These are phyloP conservation scores for Russula dissimulans DNA, from an alignment of 768 basidiomycete species.

Conservation along the genomic window DNA sequence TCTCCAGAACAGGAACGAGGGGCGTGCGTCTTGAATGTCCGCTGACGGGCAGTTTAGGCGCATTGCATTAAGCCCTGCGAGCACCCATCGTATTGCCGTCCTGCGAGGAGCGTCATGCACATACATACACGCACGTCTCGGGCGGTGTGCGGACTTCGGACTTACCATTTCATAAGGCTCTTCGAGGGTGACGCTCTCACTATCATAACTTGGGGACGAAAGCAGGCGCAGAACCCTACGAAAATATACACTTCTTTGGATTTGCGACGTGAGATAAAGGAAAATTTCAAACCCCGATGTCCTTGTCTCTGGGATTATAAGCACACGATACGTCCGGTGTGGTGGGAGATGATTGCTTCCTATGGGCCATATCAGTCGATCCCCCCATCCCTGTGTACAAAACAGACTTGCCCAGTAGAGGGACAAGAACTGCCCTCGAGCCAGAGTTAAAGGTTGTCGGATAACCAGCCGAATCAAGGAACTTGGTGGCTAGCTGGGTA, in stretches of 20 bases:
- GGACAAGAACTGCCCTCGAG: slow-evolving; percentile 53
- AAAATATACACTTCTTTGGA: slow-evolving; percentile 4
- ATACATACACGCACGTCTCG: neutral
- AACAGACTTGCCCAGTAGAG: slow-evolving; percentile 44
- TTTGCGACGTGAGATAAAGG: slow-evolving; percentile 6
- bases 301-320: slow-evolving; percentile 33
- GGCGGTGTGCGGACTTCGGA: slow-evolving; percentile 1
- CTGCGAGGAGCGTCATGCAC: neutral
- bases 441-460: slow-evolving; percentile 59
- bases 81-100: slow-evolving; percentile 8
- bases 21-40: neutral
- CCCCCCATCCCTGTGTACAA: neutral
- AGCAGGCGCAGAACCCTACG: slow-evolving; percentile 35
- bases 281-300: slow-evolving; percentile 32
- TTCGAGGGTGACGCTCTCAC: slow-evolving; percentile 19
- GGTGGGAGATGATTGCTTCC: slow-evolving; percentile 35
- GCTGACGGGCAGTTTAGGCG: neutral
- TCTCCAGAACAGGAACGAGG: neutral
- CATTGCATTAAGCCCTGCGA: neutral
- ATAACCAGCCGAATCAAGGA: slow-evolving; percentile 54
- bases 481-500: slow-evolving; percentile 61
- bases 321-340: slow-evolving; percentile 35
- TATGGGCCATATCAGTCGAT: slow-evolving; percentile 11
- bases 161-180: slow-evolving; percentile 26
- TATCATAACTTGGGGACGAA: slow-evolving; percentile 27